Percentiles rank a stretch among this genome's conserved stretches.
Evolutionary conservation across 2,329 filamentous ascomycete species (phyloP).

Genomic region (Helminthosporium solani): DNA sequence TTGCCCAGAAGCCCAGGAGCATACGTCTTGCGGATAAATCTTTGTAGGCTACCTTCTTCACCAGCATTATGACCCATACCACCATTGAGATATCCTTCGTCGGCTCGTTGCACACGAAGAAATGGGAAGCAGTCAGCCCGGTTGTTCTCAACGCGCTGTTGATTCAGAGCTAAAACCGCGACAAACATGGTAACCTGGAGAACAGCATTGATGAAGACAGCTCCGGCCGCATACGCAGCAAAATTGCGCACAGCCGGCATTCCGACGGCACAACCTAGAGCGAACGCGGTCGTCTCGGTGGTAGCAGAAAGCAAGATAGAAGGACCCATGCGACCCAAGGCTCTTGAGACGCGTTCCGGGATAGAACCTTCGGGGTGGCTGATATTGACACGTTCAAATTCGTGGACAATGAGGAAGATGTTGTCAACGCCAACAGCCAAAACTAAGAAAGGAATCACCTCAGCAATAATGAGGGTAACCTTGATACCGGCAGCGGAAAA

Average conservation of each 20-base stretch:
- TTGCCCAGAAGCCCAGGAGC: conserved; percentile 78
- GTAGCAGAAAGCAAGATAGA: conserved; percentile 94
- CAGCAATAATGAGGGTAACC: conserved; percentile 94
- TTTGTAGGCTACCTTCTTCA: conserved; percentile 80
- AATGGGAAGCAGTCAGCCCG: conserved; percentile 92
- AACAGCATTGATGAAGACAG: conserved; percentile 95
- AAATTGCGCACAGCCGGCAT: conserved; percentile 99
- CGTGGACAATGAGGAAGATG: conserved; percentile 97
- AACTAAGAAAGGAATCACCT: conserved; percentile 97
- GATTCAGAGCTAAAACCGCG: conserved; percentile 86
- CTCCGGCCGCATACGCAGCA: conserved; percentile 91
- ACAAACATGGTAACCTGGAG: conserved; percentile 97
- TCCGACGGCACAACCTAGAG: conserved; percentile 86
- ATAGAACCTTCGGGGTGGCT: conserved; percentile 88
- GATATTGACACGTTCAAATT: conserved; percentile 92
- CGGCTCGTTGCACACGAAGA: conserved; percentile 73
- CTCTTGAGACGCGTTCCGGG: conserved; percentile 79
- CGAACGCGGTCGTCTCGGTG: conserved; percentile 91
- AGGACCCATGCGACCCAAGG: conserved; percentile 93
- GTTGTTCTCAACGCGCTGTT: conserved; percentile 82
- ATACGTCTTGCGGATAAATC: conserved; percentile 87
- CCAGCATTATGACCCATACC: conserved; percentile 70
- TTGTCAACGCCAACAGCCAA: conserved; percentile 97
- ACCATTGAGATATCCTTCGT: conserved; percentile 64
- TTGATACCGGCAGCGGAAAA: conserved; percentile 92